These are phyloP conservation scores for Alternaria rosae DNA, from an alignment of 2,329 filamentous ascomycete species.

Conservation along the genomic window DNA sequence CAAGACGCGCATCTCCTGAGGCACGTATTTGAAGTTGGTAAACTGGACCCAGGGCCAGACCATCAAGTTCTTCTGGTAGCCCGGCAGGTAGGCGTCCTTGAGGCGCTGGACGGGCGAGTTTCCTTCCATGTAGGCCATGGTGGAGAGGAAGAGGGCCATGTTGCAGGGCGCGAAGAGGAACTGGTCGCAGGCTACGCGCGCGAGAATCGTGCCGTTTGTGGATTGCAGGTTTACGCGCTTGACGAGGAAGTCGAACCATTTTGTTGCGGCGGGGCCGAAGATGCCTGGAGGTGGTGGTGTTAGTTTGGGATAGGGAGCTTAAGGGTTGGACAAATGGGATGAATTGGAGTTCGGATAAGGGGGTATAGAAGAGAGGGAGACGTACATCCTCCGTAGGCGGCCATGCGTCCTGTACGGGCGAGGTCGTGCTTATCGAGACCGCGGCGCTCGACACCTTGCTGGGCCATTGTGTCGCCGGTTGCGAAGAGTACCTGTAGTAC, in stretches of 20 bases:
- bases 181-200: conserved; percentile 81
- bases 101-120: conserved; percentile 71
- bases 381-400: conserved; percentile 77
- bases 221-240: conserved; percentile 70
- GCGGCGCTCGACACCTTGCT: conserved; percentile 86
- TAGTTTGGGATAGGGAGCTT: no score
- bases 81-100: conserved; percentile 71
- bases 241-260: conserved; percentile 84
- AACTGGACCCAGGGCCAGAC: conserved; percentile 87
- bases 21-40: conserved; percentile 86
- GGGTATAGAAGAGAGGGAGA: conserved; percentile 20
- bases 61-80: conserved; percentile 83
- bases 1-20: conserved; percentile 81
- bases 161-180: conserved; percentile 83
- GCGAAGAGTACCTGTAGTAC: conserved; percentile 77
- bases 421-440: conserved; percentile 77
- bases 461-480: conserved; percentile 87
- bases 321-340: no score
- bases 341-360: no score
- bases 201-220: conserved; percentile 73
- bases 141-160: conserved; percentile 78
- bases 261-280: conserved; percentile 87
- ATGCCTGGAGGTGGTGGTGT: conserved; percentile 61
- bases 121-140: conserved; percentile 85
- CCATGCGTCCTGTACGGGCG: conserved; percentile 77